Conservation (phyloP, 345 rosid genomes). For the Moringa oleifera region DNA sequence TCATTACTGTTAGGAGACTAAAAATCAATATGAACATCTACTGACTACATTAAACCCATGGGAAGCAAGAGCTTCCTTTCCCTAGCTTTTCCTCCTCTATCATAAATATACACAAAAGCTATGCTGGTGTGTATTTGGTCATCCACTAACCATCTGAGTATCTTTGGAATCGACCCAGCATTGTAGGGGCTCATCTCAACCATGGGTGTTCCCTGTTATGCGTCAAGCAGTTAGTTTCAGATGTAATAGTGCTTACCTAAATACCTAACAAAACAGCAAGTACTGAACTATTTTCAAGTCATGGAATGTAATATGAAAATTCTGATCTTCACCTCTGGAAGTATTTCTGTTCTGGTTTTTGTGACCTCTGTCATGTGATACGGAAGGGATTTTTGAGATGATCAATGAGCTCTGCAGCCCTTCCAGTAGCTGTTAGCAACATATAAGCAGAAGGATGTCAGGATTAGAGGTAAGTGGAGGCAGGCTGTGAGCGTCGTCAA, state of each 20-base stretch:
- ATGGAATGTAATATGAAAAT: background rate
- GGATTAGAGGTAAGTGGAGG: too few species aligned
- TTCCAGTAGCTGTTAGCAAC: slow-evolving; percentile 63
- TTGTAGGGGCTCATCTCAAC: slow-evolving; percentile 27
- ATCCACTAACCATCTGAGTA: slow-evolving; percentile 16
- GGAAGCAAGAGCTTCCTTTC: slow-evolving; percentile 34
- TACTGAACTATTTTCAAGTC: background rate
- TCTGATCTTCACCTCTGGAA: slow-evolving; percentile 34
- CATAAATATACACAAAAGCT: slow-evolving; percentile 43
- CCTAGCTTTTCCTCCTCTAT: slow-evolving; percentile 33
- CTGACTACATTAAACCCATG: slow-evolving; percentile 28
- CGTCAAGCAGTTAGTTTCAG: slow-evolving; percentile 16
- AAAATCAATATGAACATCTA: slow-evolving; percentile 42
- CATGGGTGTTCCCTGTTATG: slow-evolving; percentile 53
- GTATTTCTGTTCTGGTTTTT: slow-evolving; percentile 44
- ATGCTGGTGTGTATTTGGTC: slow-evolving; percentile 16
- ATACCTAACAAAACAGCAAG: slow-evolving; percentile 2
- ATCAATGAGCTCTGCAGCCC: slow-evolving; percentile 89
- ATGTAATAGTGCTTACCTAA: background rate
- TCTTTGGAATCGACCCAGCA: slow-evolving; percentile 10
- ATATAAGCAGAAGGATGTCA: too few species aligned
- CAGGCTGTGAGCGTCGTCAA: too few species aligned
- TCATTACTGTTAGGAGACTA: slow-evolving; percentile 19
- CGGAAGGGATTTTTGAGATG: slow-evolving; percentile 70
- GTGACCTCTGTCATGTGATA: slow-evolving; percentile 60